Percentiles rank a stretch among this genome's conserved stretches.
Conservation (phyloP, 78 protist genomes). For the Chrysochromulina parva region DNA sequence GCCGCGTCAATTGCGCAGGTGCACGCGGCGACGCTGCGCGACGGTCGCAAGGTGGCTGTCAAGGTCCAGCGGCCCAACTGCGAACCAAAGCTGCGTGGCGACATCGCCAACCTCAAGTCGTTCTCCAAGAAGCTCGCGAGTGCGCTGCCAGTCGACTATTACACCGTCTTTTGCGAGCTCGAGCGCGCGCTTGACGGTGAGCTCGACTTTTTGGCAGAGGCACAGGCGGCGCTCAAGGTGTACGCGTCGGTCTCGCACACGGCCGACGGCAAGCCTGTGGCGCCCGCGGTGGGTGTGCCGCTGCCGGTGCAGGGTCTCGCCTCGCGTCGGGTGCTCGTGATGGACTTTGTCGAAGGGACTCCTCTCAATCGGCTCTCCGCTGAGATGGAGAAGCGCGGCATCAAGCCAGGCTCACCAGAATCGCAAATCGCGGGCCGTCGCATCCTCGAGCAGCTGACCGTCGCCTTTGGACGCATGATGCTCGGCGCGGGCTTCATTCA, state of each 20-base stretch:
- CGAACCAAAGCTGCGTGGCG: background rate
- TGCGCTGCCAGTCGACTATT: constrained; percentile 21
- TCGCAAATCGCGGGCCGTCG: background rate
- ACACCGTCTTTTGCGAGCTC: constrained; percentile 41
- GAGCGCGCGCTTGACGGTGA: constrained; percentile 38
- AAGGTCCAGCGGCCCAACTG: constrained; percentile 22
- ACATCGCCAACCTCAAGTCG: constrained; percentile 6
- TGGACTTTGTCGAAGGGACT: constrained; percentile 13
- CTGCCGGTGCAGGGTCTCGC: background rate
- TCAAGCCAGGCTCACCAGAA: background rate
- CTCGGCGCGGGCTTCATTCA: constrained; percentile 37
- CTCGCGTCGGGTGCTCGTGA: constrained; percentile 7
- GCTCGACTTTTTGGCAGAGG: constrained; percentile 12
- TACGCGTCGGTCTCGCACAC: background rate
- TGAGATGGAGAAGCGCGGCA: background rate
- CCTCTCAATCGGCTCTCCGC: background rate
- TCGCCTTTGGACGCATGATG: constrained; percentile 20
- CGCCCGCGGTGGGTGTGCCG: background rate
- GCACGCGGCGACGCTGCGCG: constrained; percentile 24
- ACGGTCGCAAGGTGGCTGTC: constrained; percentile 17
- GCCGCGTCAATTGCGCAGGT: constrained; percentile 35
- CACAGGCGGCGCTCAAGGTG: background rate
- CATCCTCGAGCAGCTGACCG: constrained; percentile 10
- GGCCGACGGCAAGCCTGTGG: background rate
- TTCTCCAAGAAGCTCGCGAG: background rate